phyloP scores from a whole-genome alignment of 345 rosid genomes.

The Atalantia buxifolia region DNA sequence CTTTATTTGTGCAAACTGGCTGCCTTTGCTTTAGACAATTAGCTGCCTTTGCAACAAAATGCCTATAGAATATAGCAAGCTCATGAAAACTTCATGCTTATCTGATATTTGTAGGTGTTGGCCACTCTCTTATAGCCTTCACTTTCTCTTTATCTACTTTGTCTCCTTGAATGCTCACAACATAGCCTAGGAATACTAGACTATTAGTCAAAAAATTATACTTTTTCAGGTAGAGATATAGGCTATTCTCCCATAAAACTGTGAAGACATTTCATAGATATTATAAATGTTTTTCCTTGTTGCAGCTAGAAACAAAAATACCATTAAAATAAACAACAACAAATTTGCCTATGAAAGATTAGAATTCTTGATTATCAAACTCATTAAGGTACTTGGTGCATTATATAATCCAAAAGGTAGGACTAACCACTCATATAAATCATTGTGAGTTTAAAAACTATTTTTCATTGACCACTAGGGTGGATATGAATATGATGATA shows the following conservation, averaged over 20 bases:
- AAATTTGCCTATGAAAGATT: no score
- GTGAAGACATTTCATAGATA: not conserved
- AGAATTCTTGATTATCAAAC: no score
- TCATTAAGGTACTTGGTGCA: no score
- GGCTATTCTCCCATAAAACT: not conserved
- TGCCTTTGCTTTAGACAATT: no score
- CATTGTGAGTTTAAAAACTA: no score
- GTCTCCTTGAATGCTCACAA: not conserved
- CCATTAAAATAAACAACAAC: not conserved
- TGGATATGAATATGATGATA: no score
- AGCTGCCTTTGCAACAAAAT: not conserved
- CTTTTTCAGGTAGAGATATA: not conserved
- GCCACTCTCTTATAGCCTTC: not conserved
- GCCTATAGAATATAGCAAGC: not conserved
- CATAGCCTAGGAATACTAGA: not conserved
- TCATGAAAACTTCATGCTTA: not conserved
- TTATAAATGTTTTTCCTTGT: not conserved
- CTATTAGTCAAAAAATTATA: not conserved
- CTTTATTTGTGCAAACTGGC: no score
- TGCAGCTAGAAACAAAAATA: not conserved
- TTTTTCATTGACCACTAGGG: no score
- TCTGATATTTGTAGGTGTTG: not conserved
- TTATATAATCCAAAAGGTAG: no score
- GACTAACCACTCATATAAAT: no score
- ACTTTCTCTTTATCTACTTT: not conserved